A percentile compares a stretch with the other conserved stretches of the same genome.
Conservation (phyloP, 169 alveolate genomes). For the Plasmodium vivax region DNA sequence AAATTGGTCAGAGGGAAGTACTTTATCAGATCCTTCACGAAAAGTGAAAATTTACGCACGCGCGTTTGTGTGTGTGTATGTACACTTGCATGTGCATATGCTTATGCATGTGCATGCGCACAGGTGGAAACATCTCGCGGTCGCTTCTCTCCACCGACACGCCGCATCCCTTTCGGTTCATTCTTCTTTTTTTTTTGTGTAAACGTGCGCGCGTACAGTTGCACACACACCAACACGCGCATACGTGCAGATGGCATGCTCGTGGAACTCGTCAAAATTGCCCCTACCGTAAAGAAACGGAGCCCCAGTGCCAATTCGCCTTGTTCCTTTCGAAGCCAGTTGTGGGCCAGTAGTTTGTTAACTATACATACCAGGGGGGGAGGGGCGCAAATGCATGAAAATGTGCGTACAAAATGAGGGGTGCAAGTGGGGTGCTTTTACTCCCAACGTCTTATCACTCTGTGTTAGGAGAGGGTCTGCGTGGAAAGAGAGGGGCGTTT, state of each 20-base stretch:
- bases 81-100: background rate
- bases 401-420: background rate
- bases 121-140: background rate
- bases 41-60: background rate
- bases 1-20: constrained; percentile 37
- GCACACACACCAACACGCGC: background rate
- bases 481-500: background rate
- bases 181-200: background rate
- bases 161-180: background rate
- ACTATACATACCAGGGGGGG: background rate
- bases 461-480: background rate
- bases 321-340: constrained; percentile 26
- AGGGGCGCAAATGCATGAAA: background rate
- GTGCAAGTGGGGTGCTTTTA: too few relatives aligned
- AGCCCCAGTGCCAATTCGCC: constrained; percentile 28
- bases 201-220: constrained; percentile 1
- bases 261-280: background rate
- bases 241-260: background rate
- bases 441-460: background rate
- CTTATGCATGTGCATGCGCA: too few relatives aligned
- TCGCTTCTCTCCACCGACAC: background rate
- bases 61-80: background rate
- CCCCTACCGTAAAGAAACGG: constrained; percentile 50
- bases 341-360: constrained; percentile 18
- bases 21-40: constrained; percentile 56